A percentile compares a stretch with the other conserved stretches of the same genome.
These are phyloP conservation scores for Pseudoneurospora amorphoporcata DNA, from an alignment of 495 filamentous ascomycete species.

Conservation along the genomic window DNA sequence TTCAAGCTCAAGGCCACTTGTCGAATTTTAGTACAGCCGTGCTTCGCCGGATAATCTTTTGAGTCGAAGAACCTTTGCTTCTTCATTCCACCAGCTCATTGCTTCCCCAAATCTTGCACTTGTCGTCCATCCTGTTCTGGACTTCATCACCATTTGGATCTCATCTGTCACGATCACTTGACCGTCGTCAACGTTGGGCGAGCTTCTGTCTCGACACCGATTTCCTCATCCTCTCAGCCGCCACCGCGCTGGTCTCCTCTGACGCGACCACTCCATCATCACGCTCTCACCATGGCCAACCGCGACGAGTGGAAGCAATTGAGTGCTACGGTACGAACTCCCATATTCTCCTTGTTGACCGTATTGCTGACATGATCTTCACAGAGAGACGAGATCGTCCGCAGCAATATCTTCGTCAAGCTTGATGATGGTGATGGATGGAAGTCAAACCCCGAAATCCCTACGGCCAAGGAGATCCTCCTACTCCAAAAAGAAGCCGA, in stretches of 20 bases:
- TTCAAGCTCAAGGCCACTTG: neutral
- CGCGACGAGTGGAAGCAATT: neutral
- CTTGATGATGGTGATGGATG: conserved; percentile 21
- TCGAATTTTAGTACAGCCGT: neutral
- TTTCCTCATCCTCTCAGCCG: neutral
- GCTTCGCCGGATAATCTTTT: neutral
- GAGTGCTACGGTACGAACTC: neutral
- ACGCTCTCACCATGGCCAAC: neutral
- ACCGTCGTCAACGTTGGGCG: neutral
- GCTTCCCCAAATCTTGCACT: neutral
- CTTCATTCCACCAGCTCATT: neutral
- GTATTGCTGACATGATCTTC: neutral
- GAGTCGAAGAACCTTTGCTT: neutral
- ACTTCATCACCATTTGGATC: neutral
- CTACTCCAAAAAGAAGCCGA: conserved; percentile 25
- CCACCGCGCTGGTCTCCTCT: neutral
- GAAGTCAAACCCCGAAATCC: conserved; percentile 35
- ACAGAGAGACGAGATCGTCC: conserved; percentile 13
- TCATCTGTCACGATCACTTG: neutral
- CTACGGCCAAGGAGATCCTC: conserved; percentile 26
- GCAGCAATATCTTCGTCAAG: conserved; percentile 18
- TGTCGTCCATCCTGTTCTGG: neutral
- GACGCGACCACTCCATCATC: neutral
- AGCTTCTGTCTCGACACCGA: neutral
- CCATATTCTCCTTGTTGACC: neutral